These are phyloP conservation scores for Fusarium floridanum DNA, from an alignment of 2,329 filamentous ascomycete species.

Conservation along the genomic window DNA sequence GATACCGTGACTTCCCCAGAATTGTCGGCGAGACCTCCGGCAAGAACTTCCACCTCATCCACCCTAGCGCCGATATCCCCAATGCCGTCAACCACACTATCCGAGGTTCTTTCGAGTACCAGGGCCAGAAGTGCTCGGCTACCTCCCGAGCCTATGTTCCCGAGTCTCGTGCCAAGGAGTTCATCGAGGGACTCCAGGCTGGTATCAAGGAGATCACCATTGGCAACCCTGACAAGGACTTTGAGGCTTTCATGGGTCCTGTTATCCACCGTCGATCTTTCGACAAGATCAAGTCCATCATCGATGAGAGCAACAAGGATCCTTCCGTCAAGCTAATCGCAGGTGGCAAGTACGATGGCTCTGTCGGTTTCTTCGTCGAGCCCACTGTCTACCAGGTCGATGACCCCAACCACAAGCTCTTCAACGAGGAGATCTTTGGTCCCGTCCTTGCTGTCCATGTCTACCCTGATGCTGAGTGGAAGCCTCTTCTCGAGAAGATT, in stretches of 20 bases:
- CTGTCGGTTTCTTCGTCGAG: slow-evolving; percentile 84
- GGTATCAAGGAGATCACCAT: slow-evolving; percentile 78
- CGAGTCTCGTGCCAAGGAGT: slow-evolving; percentile 79
- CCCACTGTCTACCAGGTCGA: slow-evolving; percentile 84
- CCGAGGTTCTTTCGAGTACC: slow-evolving; percentile 89
- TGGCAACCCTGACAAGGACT: slow-evolving; percentile 75
- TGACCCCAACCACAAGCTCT: slow-evolving; percentile 78
- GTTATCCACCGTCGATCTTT: slow-evolving; percentile 87
- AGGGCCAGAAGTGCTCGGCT: slow-evolving; percentile 92
- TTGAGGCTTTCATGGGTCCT: slow-evolving; percentile 83
- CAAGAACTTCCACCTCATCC: slow-evolving; percentile 93
- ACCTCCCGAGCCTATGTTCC: slow-evolving; percentile 85
- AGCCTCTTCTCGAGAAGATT: slow-evolving; percentile 51
- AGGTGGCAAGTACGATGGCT: slow-evolving; percentile 82
- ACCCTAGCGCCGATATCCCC: slow-evolving; percentile 79
- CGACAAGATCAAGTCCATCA: slow-evolving; percentile 81
- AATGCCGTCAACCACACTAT: slow-evolving; percentile 88
- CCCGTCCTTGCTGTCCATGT: slow-evolving; percentile 80
- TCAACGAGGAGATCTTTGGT: slow-evolving; percentile 85
- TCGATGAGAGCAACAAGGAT: slow-evolving; percentile 84
- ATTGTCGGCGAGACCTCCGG: slow-evolving; percentile 92
- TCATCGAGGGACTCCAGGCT: slow-evolving; percentile 73
- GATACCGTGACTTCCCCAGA: slow-evolving; percentile 86
- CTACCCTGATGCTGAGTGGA: slow-evolving; percentile 75
- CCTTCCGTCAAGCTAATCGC: slow-evolving; percentile 76